Evolutionary conservation across 208 protist species (phyloP).

Genomic region (Acanthamoeba polyphaga): DNA sequence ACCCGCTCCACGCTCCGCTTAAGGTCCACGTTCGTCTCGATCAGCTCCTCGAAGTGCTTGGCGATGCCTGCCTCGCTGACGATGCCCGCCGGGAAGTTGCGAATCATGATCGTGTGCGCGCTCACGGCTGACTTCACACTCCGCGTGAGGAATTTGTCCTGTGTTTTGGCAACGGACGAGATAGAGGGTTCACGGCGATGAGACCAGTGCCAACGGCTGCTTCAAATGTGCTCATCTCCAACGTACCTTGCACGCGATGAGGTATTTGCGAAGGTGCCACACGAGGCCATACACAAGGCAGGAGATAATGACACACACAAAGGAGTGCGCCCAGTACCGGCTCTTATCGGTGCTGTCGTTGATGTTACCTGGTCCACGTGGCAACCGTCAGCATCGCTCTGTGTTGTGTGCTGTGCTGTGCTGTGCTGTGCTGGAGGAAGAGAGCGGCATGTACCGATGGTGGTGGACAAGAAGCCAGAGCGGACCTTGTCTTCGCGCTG

Average conservation of each 20-base stretch:
- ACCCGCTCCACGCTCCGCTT: conserved; percentile 13
- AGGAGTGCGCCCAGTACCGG: conserved; percentile 54
- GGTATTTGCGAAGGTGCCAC: conserved; percentile 38
- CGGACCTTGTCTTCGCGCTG: not conserved
- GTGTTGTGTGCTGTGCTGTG: no score
- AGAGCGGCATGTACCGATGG: not conserved
- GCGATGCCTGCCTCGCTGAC: not conserved
- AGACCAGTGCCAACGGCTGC: not conserved
- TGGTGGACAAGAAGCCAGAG: conserved; percentile 36
- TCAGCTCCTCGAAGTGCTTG: conserved; percentile 57
- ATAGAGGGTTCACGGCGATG: not conserved
- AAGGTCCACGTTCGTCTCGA: conserved; percentile 18
- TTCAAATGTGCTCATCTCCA: not conserved
- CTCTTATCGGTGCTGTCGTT: not conserved
- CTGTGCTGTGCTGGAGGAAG: no score
- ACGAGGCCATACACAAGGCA: conserved; percentile 50
- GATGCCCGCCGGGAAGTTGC: conserved; percentile 48
- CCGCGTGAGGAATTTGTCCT: conserved; percentile 26
- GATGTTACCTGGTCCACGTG: conserved; percentile 17
- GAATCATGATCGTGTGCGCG: conserved; percentile 68
- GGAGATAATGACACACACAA: conserved; percentile 43
- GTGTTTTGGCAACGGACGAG: not conserved
- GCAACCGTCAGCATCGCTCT: not conserved
- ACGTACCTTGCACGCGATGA: conserved; percentile 22
- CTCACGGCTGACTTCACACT: conserved; percentile 57